A percentile compares a stretch with the other conserved stretches of the same genome.
These are phyloP conservation scores for Wickerhamiella infanticola DNA, from an alignment of 1,139 yeast genomes.

Conservation along the genomic window DNA sequence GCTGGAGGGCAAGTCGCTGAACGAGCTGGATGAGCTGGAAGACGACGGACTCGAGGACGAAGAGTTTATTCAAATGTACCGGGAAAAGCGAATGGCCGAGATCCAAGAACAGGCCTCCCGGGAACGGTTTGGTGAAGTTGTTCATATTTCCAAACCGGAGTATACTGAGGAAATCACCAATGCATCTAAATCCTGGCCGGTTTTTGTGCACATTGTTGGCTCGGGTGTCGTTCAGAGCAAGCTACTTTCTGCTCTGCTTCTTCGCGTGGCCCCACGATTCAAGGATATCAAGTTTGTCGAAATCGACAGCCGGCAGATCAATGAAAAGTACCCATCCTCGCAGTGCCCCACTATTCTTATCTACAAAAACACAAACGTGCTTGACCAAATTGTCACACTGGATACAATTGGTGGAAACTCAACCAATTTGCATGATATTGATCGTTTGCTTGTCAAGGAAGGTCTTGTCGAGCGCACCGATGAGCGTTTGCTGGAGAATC, in stretches of 20 bases:
- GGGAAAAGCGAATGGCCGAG: conserved; percentile 61
- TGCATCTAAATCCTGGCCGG: conserved; percentile 43
- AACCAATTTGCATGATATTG: conserved; percentile 52
- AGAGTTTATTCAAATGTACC: conserved; percentile 55
- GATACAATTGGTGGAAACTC: conserved; percentile 74
- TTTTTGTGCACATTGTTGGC: conserved; percentile 62
- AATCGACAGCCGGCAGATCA: conserved; percentile 75
- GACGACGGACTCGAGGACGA: conserved; percentile 62
- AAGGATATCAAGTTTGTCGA: conserved; percentile 80
- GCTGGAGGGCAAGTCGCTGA: conserved; percentile 56
- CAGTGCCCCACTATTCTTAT: conserved; percentile 85
- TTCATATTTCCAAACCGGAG: conserved; percentile 71
- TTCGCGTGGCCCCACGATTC: conserved; percentile 24
- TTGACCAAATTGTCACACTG: conserved; percentile 66
- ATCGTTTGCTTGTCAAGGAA: conserved; percentile 46
- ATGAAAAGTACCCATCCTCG: conserved; percentile 76
- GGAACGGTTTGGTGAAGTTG: conserved; percentile 62
- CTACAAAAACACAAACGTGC: conserved; percentile 59
- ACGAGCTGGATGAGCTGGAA: conserved; percentile 65
- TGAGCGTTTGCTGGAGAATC: conserved; percentile 46
- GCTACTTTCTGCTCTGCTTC: conserved; percentile 42
- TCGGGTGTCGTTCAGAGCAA: conserved; percentile 62
- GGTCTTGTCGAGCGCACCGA: conserved; percentile 55
- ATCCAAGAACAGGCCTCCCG: conserved; percentile 42
- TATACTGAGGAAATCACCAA: conserved; percentile 74